Base-by-base conservation (phyloP, 1,284 basidiomycete species). In the Cryptococcus wingfieldii region DNA sequence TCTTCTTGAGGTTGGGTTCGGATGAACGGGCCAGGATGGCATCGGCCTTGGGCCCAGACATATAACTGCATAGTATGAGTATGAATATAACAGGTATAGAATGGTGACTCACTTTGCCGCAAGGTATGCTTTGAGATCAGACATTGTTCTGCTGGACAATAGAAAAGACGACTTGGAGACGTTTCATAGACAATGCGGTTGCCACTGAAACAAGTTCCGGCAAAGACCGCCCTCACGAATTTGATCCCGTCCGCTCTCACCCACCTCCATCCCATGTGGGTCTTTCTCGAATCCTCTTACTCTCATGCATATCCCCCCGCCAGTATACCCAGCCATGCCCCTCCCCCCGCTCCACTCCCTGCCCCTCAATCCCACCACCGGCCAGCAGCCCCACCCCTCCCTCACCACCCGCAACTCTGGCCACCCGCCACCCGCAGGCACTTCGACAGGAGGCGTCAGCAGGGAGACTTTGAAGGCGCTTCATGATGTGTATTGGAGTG, bases 401-500 rank as follows among this genome's bases (percentile, higher is more conserved):
- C 52, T 69, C 19, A 60, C 62, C 34, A 37, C 49, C 19, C 34
- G 57, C 19, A n/a, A 46, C 18, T 25, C 25, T 18, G 39, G 31
- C 10, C 54, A 23, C 55, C 39, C 62, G 38, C 55, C 56, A 34
- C 60, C 65, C 13, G 54, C 69, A 28, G 56, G 58, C 45, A 60
- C 69, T 31, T 50, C 65, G 12, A 64, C 60, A n/a, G 68, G 67
- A 48, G 66, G 71, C n/a, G 74, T 76, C 46, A 72, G 67, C 54
- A 67, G 72, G 51, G 76, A 79, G 43, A 66, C 75, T 44, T 68
- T 79, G 54, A 79, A 78, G 60, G 70, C 90, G 38, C 86, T 97
- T 43, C 93, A 95, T 77, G 93, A 97, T 86, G 93, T 93, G 81
- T 94, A 93, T 74, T 97, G 93, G 93, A 93, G 89, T 74, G 92